A percentile compares a stretch with the other conserved stretches of the same genome.
These are phyloP conservation scores for Magnusiomyces fungicola DNA, from an alignment of 1,139 yeast genomes.

Conservation along the genomic window DNA sequence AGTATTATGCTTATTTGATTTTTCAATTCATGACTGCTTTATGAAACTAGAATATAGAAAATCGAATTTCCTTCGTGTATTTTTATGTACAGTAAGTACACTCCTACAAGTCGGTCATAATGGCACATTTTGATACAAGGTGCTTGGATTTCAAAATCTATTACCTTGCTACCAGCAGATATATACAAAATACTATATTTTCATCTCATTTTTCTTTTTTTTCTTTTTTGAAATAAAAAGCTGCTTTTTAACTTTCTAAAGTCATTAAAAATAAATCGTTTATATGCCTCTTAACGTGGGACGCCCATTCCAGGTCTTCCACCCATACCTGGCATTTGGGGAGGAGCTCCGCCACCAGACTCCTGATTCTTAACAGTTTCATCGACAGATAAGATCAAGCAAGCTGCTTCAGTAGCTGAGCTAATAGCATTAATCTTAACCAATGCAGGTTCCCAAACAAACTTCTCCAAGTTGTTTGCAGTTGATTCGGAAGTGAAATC, in stretches of 20 bases:
- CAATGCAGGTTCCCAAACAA: conserved; percentile 97
- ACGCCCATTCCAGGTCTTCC: conserved; percentile 16
- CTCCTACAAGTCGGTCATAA: too few relatives aligned
- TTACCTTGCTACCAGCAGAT: too few relatives aligned
- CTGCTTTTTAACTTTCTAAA: not conserved
- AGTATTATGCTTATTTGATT: too few relatives aligned
- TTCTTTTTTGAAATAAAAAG: not conserved
- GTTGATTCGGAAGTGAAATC: conserved; percentile 79
- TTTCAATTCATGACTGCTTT: too few relatives aligned
- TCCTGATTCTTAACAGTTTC: conserved; percentile 88
- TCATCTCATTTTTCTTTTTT: not conserved
- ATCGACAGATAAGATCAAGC: conserved; percentile 83
- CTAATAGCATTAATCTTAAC: conserved; percentile 90
- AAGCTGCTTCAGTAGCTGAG: conserved; percentile 97
- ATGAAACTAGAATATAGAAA: too few relatives aligned
- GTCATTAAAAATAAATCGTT: too few relatives aligned
- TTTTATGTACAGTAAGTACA: too few relatives aligned
- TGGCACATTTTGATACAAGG: too few relatives aligned
- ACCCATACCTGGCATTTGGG: conserved; percentile 24
- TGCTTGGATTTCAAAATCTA: too few relatives aligned
- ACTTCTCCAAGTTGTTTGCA: conserved; percentile 75
- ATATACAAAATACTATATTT: not conserved
- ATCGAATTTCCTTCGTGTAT: too few relatives aligned
- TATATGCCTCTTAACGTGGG: conserved; percentile 16
- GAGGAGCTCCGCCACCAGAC: conserved; percentile 33